Base-by-base conservation (phyloP, 2,329 filamentous ascomycete genomes). In the Arachnomyces sp. region DNA sequence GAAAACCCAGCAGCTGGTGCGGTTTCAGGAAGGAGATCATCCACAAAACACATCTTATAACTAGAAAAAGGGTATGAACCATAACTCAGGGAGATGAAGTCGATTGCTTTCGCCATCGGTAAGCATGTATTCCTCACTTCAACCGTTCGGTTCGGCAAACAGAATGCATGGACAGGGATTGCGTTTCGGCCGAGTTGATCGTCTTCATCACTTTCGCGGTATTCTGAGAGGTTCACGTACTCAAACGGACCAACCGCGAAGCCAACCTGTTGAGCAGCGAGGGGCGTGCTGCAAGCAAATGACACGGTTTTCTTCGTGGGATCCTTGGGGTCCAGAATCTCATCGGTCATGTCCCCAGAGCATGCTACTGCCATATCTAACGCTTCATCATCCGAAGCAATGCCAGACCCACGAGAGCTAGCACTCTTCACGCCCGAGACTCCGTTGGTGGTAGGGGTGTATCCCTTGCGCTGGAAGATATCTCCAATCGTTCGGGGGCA, bases 231-330 rank as follows among this genome's bases (percentile, higher is more conserved):
- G 56, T 95, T 86, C 39, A 96, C 81, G 50, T 90, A 83, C 61
- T 96, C 88, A 58, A 98, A 98, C 0, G 93, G 92, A 0, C 93
- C 92, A 41, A 96, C 77, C 2, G 88, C 85, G 60, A 98, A 94
- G 3, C 89, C 90, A 48, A 98, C 81, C 58, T 96, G 90, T 46
- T 89, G 84, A 1, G 90, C 82, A 1, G 88, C 81, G 7, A 92
- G 78, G 37, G 83, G 79, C 46, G 81, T 79, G 44, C 76, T 75
- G 36, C 84, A 82, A 40, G 80, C 78, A 57, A 96, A 98, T 0
- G 82, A 85, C 57, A 92, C 84, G 2, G 86, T 88, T 63, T 94
- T 95, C 58, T 87, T 88, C 16, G 77, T 79, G 39, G 84, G 73
- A 51, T 96, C 84, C 17, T 76, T 74, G 9, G 81, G 76, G 52